phyloP scores from a whole-genome alignment of 768 basidiomycete species.

The Termitomyces sp. region DNA sequence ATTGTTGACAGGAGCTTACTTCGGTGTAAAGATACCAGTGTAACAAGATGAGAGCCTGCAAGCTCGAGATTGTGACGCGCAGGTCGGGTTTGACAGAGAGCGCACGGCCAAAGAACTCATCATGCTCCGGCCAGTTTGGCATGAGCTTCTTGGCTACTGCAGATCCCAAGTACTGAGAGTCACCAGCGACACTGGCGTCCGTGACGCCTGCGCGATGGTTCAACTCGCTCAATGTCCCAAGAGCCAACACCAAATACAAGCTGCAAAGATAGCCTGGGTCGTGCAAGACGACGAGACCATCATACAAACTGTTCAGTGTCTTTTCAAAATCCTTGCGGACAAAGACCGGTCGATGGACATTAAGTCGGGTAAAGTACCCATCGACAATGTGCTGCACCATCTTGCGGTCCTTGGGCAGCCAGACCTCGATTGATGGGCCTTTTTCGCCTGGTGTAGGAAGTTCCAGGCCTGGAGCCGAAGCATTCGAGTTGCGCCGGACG shows the following conservation, averaged over 20 bases:
- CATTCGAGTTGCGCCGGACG: conserved; percentile 44
- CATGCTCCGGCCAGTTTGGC: conserved; percentile 75
- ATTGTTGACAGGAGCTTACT: conserved; percentile 35
- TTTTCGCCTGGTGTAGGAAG: conserved; percentile 26
- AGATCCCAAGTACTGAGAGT: conserved; percentile 30
- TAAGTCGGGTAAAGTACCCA: conserved; percentile 74
- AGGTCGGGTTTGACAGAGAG: conserved; percentile 77
- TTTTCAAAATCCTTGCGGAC: conserved; percentile 64
- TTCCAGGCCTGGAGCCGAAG: conserved; percentile 31
- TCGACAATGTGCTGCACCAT: conserved; percentile 62
- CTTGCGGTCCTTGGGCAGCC: conserved; percentile 74
- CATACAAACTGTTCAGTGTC: conserved; percentile 64
- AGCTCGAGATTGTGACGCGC: conserved; percentile 75
- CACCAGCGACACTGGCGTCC: conserved; percentile 38
- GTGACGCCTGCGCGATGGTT: conserved; percentile 62
- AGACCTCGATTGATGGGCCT: conserved; percentile 45
- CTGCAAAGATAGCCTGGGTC: conserved; percentile 82
- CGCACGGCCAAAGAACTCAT: conserved; percentile 82
- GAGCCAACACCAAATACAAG: conserved; percentile 71
- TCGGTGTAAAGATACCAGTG: conserved; percentile 92
- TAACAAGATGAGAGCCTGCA: conserved; percentile 79
- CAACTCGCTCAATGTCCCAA: conserved; percentile 80
- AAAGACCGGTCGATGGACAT: conserved; percentile 77
- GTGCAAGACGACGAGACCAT: conserved; percentile 41
- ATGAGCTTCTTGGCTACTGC: conserved; percentile 57